Base-by-base conservation (phyloP, 495 filamentous ascomycete species). In the Lasiosphaeria miniovina region DNA sequence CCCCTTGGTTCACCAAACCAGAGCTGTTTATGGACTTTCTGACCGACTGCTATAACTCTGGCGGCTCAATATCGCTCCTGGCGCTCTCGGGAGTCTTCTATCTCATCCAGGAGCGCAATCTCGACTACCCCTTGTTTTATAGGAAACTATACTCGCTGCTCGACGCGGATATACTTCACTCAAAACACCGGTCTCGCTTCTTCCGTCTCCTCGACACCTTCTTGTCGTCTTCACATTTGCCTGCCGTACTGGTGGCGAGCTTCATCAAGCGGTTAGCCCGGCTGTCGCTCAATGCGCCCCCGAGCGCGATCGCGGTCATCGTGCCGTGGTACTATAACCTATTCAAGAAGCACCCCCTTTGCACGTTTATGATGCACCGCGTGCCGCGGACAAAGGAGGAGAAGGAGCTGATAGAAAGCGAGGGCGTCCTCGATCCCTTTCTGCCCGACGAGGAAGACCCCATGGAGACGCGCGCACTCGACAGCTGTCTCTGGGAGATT, bases 21-120 rank as follows among this genome's bases (percentile, higher is more conserved):
- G 91, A 96, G 67, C 78, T 93, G 7, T 80, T 99, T n/a, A 93
- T 97, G 87, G 95, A 99, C 76, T 98, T 98, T 74, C 75, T 99
- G 41, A 96, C 91, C 3, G 92, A 96, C 72, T 93, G 86, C 14
- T 98, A 93, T 74, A 83, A 96, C 64, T 72, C 83, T 15, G 93
- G 95, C 53, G 94, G 94, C 55, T 86, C 90, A 5, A 89, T 82
- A 8, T 91, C 94, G 4, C 83, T 98, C 4, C 81, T 96, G 32
- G 92, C 95, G 3, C 81, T 99, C 0, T 95, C 91, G 5, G 93
- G 94, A 43, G 85, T 99, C 24, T 99, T 96, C 78, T 91, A 96
- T 68, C 86, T 99, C 43, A 96, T 98, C 57, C 87, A 89, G 63
- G 85, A 90, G 65, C 89, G 89, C 64, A 98, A 99, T 70, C 82